Base-by-base conservation (phyloP, 768 basidiomycete genomes). In the Tylopilus plumbeoviolaceoides region DNA sequence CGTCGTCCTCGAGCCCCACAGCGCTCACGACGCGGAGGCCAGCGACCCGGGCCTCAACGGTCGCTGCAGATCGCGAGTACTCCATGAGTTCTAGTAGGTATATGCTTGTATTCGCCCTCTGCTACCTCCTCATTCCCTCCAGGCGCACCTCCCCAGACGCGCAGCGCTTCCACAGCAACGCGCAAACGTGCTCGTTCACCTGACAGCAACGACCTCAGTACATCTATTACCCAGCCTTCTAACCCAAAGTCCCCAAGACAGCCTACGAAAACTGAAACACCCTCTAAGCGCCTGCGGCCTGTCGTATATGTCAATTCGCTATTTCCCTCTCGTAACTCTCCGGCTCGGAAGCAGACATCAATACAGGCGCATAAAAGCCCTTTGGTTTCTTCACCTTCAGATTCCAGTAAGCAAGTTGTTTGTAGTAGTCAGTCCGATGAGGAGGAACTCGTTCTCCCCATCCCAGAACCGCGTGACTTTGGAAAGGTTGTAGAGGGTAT, bases 381-480 rank as follows among this genome's bases (percentile, higher is more conserved):
- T 40, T 44, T 47, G 45, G 21, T 33, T 31, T 31, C 48, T n/a
- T 67, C 59, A 20, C 62, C 66, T 56, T 47, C 44, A 44, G 53
- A 28, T 57, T 54, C 51, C 63, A 66, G 47, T 53, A 56, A 40
- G 63, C 64, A 74, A 28, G 61, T 80, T 18, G 72, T 86, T 8
- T 82, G 80, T 20, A 85, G 82, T 44, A 87, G 85, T 58, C 81
- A 85, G 64, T 84, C 83, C 44, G 82, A 85, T 56, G 86, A 86
- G 62, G 70, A 76, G 43, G 84, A 87, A 57, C 69, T 85, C 44
- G 65, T 64, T 41, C 48, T 73, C 8, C 70, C 71, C 33, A 35
- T 30, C n/a, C 59, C 58, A 38, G 35, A 63, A 23, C 48, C 53
- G 6, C 63, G 62, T 25, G 63, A 73, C 55, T 61, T 63, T 1